Evolutionary conservation across 208 protist genomes (phyloP).

Genomic region (Trypanosoma platydactyli): DNA sequence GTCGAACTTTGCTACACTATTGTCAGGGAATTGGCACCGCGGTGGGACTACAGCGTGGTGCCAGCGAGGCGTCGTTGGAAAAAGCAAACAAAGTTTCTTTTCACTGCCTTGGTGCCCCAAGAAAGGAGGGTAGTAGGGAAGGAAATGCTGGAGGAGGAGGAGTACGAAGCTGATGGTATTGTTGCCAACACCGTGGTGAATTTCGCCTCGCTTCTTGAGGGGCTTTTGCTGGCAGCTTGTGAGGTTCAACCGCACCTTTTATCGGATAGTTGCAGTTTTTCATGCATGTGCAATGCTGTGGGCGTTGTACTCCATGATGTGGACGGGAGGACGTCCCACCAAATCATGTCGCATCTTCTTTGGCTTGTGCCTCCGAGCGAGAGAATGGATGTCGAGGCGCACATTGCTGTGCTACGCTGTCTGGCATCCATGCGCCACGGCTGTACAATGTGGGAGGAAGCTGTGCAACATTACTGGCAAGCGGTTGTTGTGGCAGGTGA

Average conservation of each 20-base stretch:
- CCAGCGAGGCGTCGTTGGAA: conserved; percentile 10
- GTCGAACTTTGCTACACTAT: conserved; percentile 3
- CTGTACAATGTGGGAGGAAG: conserved; percentile 24
- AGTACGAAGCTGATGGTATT: conserved; percentile 16
- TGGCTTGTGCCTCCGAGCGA: background rate
- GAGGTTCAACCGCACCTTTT: conserved; percentile 5
- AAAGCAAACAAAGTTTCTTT: background rate
- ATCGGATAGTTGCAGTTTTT: conserved; percentile 11
- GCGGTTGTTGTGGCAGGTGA: background rate
- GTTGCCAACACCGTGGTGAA: conserved; percentile 12
- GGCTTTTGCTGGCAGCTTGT: background rate
- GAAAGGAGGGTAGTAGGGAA: too few species aligned
- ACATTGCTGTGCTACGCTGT: conserved; percentile 19
- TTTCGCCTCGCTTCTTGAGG: conserved; percentile 26
- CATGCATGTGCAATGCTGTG: conserved; percentile 24
- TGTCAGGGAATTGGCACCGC: conserved; percentile 6
- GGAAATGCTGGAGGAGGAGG: background rate
- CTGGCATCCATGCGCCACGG: conserved; percentile 26
- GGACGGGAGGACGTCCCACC: conserved; percentile 13
- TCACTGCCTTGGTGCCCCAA: background rate
- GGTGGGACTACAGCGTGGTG: conserved; percentile 29
- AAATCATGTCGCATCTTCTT: conserved; percentile 23
- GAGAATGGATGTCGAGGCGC: conserved; percentile 20
- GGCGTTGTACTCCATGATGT: conserved; percentile 25
- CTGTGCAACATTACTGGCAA: conserved; percentile 14